Base-by-base conservation (phyloP, 139 green algal species). In the Closterium sp. region DNA sequence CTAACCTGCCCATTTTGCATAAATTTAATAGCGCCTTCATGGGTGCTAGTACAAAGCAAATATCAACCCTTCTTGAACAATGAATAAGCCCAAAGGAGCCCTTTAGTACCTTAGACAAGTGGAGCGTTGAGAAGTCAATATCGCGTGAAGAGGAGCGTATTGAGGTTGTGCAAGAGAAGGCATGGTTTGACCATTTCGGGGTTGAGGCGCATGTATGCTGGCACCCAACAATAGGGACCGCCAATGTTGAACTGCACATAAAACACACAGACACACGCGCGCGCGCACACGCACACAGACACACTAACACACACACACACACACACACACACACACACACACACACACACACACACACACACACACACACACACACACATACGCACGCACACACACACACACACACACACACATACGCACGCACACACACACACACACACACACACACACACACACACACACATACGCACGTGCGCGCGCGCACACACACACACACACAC, bases 221-320 rank as follows among this genome's bases (percentile, higher is more conserved):
- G 87, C 19, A 90, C 32, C 87, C 87, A 90, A 33, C 87, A 90
- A 19, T 90, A 90, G 12, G 87, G 87, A 36, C 87, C 87, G 2
- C 87, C 87, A 28, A 90, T 64, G 35, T 90, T 84, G 55, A 69
- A 35, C 87, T 90, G 87, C 87, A 28, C 34, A 81, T 9, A 1
- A 87, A 19, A 87, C 84, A 34, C 33, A 55, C 84, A 87, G 21
- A 10, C 33, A 25, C 76, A 85, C 28, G 76, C 28, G n/a, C n/a
- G n/a, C n/a, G n/a, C n/a, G n/a, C n/a, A n/a, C n/a, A n/a, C n/a
- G n/a, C n/a, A n/a, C n/a, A n/a, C n/a, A n/a, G n/a, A n/a, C n/a
- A 83, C 64, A 83, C 12, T 83, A 28, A 19, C 64, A 83, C 64
- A 19, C 81, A 85, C 81, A 85, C 81, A 85, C 81, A 85, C 21